A percentile compares a stretch with the other conserved stretches of the same genome.
Conservation (phyloP, 148 eudicot genomes). For the Fallopia convolvulus region DNA sequence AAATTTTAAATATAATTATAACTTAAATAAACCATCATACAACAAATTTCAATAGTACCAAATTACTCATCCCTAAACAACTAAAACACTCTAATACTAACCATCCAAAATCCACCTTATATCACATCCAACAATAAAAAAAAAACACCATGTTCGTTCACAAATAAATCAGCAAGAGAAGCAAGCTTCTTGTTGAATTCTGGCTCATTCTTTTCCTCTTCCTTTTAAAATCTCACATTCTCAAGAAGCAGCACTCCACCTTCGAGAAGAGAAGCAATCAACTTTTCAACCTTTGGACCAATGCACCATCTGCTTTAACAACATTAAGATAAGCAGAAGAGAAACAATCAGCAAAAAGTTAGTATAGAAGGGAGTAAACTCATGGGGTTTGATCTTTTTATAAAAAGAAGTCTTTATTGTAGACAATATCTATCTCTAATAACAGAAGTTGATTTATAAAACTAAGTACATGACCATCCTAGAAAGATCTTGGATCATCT, state of each 20-base stretch:
- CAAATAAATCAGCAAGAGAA: conserved; percentile 80
- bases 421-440: not conserved
- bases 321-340: conserved; percentile 36
- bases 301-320: conserved; percentile 86
- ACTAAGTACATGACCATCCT: too few relatives aligned
- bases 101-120: too few relatives aligned
- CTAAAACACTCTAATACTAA: too few relatives aligned
- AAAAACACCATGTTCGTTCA: too few relatives aligned
- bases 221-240: conserved; percentile 87
- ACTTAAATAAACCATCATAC: too few relatives aligned
- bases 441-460: conserved; percentile 8
- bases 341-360: conserved; percentile 2
- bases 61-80: too few relatives aligned
- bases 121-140: too few relatives aligned
- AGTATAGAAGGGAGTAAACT: not conserved
- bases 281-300: conserved; percentile 81
- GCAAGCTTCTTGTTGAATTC: conserved; percentile 95
- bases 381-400: not conserved
- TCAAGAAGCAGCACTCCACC: conserved; percentile 89
- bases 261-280: conserved; percentile 70
- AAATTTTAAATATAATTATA: too few relatives aligned
- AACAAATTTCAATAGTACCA: too few relatives aligned
- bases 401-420: not conserved
- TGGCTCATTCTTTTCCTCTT: conserved; percentile 90
- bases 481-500: too few relatives aligned